Evolutionary conservation across 2,329 filamentous ascomycete genomes (phyloP).

Genomic region (Colletotrichum shisoi): DNA sequence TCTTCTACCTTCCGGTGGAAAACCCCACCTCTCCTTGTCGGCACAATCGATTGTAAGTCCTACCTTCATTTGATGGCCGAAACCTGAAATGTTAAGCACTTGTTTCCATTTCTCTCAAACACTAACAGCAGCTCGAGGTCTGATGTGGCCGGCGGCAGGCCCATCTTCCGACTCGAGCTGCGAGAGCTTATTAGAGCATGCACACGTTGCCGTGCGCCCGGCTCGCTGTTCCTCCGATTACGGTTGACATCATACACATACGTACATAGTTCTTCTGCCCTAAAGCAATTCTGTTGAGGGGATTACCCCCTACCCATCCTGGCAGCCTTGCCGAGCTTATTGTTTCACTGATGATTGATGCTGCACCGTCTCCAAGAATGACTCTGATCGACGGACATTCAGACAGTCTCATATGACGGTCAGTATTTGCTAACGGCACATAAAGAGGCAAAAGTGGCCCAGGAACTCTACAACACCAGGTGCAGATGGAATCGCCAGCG

Average conservation of each 20-base stretch:
- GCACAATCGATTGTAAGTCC: neutral
- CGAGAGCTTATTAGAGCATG: slow-evolving; percentile 15
- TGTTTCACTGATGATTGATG: slow-evolving; percentile 8
- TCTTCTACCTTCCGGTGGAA: neutral
- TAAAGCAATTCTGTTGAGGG: neutral
- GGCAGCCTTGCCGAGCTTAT: neutral
- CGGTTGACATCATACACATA: slow-evolving; percentile 25
- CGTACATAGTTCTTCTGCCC: slow-evolving; percentile 14
- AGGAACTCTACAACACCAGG: slow-evolving; percentile 2
- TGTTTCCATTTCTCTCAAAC: slow-evolving; percentile 3
- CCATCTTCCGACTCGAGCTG: slow-evolving; percentile 13
- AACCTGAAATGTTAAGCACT: slow-evolving; percentile 12
- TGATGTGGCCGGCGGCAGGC: slow-evolving; percentile 17
- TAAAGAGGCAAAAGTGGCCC: neutral
- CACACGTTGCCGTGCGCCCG: slow-evolving; percentile 29
- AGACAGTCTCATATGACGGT: neutral
- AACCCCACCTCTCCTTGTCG: neutral
- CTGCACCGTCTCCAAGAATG: neutral
- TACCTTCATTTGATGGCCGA: slow-evolving; percentile 22
- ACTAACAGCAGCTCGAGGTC: slow-evolving; percentile 12
- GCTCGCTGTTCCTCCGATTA: slow-evolving; percentile 31
- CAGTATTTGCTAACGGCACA: neutral
- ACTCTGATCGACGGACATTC: no score
- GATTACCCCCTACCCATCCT: no score
- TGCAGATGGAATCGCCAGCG: slow-evolving; percentile 16